phyloP scores from a whole-genome alignment of 2,329 filamentous ascomycete species.

The Paraconiothyrium brasiliense region DNA sequence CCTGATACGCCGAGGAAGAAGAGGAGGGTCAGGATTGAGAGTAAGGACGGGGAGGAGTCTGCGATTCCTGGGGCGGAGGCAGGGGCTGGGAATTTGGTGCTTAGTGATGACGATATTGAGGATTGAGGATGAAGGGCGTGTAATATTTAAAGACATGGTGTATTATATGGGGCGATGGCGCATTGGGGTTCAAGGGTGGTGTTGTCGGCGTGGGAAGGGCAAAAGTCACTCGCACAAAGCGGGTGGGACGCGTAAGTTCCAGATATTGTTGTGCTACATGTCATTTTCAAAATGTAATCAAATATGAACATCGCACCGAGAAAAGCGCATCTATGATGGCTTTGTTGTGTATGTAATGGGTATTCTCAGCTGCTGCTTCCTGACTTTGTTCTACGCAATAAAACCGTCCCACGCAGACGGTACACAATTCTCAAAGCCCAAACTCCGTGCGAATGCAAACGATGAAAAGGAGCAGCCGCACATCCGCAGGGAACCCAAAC shows the following conservation, averaged over 20 bases:
- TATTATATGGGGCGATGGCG: not conserved
- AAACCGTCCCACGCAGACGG: not conserved
- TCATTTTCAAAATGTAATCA: not conserved
- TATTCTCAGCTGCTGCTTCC: not conserved
- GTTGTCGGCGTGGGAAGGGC: not conserved
- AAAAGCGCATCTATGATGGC: too few species aligned
- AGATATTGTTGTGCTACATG: not conserved
- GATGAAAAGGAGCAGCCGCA: not conserved
- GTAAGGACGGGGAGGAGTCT: slow-evolving; percentile 32
- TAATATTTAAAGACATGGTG: not conserved
- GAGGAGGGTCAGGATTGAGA: slow-evolving; percentile 30
- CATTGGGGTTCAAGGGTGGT: not conserved
- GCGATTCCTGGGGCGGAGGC: slow-evolving; percentile 37
- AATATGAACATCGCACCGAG: too few species aligned
- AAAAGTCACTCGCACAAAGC: not conserved
- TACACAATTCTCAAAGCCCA: not conserved
- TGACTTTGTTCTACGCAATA: not conserved
- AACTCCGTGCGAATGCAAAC: slow-evolving; percentile 7
- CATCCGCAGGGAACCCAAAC: not conserved
- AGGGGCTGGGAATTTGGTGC: slow-evolving; percentile 48
- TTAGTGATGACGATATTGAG: slow-evolving; percentile 60
- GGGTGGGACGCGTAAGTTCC: too few species aligned
- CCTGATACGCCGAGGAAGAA: slow-evolving; percentile 36
- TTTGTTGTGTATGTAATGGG: not conserved
- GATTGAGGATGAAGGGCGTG: slow-evolving; percentile 35